Base-by-base conservation (phyloP, 2,329 filamentous ascomycete genomes). In the Ophiostoma montium region DNA sequence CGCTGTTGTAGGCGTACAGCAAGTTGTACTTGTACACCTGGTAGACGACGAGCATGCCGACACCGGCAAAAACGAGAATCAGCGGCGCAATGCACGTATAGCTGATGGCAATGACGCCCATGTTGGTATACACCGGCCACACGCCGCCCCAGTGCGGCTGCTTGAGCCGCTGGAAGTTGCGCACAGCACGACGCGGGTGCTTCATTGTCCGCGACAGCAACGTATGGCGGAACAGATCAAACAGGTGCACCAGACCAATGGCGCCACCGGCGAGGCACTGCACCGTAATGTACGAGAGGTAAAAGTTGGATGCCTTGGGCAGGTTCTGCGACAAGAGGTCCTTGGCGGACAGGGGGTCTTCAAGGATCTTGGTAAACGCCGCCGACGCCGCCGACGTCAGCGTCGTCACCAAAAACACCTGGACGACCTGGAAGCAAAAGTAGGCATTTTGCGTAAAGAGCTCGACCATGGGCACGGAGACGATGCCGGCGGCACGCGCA, bases 21-120 rank as follows among this genome's bases (percentile, higher is more conserved):
- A 95, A 65, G 65, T 90, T 89, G 72, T 95, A 94, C 35, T 84
- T 78, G 68, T 88, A 94, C 48, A 86, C 84, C 47, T 86, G 71
- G 64, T 94, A 92, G 68, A 94, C 86, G 45, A 94, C 68, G 38
- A 71, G 76, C 54, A 95, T 75, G 32, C 84, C 87, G 35, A 89
- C 68, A 1, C 82, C 79, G 0, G 86, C 84, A 63, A 94, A 94
- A 38, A 82, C 80, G 16, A 94, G 71, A 48, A 94, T 80, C 4
- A 95, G 67, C 0, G 88, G 88, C 1, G 87, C 84, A 57, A 95
- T 89, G 57, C 84, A 82, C 2, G 86, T 80, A 61, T 94, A 95
- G 16, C 80, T 82, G 56, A 95, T 81, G 42, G 70, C 80, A 56
- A 86, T 85, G 23, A 84, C 80, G 18, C 76, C 74, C 61, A 90